Conservation (phyloP, 2,329 filamentous ascomycete genomes). For the Paramyrothecium sp. region DNA sequence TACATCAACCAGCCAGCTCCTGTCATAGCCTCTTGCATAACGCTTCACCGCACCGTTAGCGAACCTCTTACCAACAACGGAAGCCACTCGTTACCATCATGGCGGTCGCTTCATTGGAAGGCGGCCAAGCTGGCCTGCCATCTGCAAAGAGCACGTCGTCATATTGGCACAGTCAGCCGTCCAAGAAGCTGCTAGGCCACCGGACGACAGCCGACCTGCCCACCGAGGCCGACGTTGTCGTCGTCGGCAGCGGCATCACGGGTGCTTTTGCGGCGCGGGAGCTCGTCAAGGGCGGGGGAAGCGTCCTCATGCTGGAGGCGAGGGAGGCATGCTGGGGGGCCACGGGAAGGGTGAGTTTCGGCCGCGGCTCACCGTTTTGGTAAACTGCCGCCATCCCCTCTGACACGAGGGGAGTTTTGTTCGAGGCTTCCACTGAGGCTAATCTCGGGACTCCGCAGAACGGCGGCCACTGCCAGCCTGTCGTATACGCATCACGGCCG, state of each 20-base stretch:
- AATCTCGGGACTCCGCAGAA: conserved; percentile 41
- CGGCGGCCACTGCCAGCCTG: conserved; percentile 73
- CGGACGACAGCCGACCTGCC: conserved; percentile 65
- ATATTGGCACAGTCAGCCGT: conserved; percentile 74
- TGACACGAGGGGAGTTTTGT: neutral
- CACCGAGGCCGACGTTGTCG: conserved; percentile 61
- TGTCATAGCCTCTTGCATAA: too few relatives aligned
- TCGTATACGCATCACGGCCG: conserved; percentile 59
- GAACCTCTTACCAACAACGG: too few relatives aligned
- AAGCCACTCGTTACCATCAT: conserved; percentile 15
- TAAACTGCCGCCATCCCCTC: too few relatives aligned
- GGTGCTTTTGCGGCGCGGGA: conserved; percentile 70
- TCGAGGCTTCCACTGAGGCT: neutral
- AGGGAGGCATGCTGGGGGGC: conserved; percentile 79
- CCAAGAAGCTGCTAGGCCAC: conserved; percentile 62
- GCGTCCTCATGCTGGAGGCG: conserved; percentile 73
- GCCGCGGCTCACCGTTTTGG: too few relatives aligned
- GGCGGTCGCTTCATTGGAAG: conserved; percentile 24
- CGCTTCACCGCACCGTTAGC: too few relatives aligned
- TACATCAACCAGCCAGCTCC: too few relatives aligned
- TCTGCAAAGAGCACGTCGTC: conserved; percentile 59
- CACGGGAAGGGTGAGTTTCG: conserved; percentile 68
- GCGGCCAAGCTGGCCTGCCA: conserved; percentile 54
- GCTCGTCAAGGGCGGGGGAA: conserved; percentile 49
- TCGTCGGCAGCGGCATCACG: conserved; percentile 75